These are phyloP conservation scores for Cutaneotrichosporon mucoides DNA, from an alignment of 1,284 basidiomycete genomes.

Conservation along the genomic window DNA sequence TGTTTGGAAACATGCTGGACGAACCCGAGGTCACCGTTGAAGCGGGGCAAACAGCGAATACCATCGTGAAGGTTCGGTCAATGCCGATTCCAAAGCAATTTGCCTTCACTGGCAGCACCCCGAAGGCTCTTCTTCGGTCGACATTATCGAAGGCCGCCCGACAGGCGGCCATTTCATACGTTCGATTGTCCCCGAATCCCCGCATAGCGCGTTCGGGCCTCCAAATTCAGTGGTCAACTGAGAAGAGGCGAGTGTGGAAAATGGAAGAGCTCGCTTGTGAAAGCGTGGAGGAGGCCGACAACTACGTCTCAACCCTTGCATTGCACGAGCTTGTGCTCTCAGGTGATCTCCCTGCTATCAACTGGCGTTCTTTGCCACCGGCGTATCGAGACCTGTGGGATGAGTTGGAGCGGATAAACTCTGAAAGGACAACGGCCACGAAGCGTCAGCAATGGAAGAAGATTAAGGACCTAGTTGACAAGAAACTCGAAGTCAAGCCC, in stretches of 20 bases:
- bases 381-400: slow-evolving; percentile 89
- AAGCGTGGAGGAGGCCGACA: slow-evolving; percentile 74
- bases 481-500: slow-evolving; percentile 45
- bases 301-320: slow-evolving; percentile 83
- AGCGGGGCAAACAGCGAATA: slow-evolving; percentile 50
- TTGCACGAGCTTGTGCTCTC: slow-evolving; percentile 67
- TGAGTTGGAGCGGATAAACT: slow-evolving; percentile 70
- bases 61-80: slow-evolving; percentile 62
- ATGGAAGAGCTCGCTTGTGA: slow-evolving; percentile 85
- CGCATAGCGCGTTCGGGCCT: slow-evolving; percentile 68
- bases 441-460: slow-evolving; percentile 70
- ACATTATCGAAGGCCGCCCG: slow-evolving; percentile 55
- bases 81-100: slow-evolving; percentile 77
- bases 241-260: slow-evolving; percentile 62
- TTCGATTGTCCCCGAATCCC: slow-evolving; percentile 60
- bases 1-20: slow-evolving; percentile 75
- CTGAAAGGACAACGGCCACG: slow-evolving; percentile 59
- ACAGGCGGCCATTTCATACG: slow-evolving; percentile 69
- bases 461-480: slow-evolving; percentile 60
- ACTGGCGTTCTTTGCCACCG: slow-evolving; percentile 64
- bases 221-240: slow-evolving; percentile 65
- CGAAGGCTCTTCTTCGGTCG: slow-evolving; percentile 32
- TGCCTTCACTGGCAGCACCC: slow-evolving; percentile 50
- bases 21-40: slow-evolving; percentile 54
- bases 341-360: slow-evolving; percentile 29